Conservation (phyloP, 78 protist species). For the Chrysochromulina parva region DNA sequence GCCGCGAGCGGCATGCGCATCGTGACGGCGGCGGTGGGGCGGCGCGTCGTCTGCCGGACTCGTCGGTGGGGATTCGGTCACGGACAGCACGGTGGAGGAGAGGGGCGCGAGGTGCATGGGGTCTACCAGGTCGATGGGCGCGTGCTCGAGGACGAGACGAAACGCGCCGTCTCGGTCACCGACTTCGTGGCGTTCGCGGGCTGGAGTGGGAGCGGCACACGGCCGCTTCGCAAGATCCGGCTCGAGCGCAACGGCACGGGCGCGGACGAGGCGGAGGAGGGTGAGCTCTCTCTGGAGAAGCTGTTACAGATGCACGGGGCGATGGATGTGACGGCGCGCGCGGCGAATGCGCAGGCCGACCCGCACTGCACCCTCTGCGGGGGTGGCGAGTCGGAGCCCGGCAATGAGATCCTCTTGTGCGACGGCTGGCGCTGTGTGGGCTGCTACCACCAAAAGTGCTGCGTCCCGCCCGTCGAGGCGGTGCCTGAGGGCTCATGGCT, state of each 20-base stretch:
- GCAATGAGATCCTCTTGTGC: constrained; percentile 24
- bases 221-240: not conserved
- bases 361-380: constrained; percentile 4
- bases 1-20: not conserved
- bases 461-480: not conserved
- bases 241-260: not conserved
- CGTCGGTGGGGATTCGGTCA: too few species aligned
- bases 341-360: not conserved
- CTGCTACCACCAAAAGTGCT: not conserved
- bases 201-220: not conserved
- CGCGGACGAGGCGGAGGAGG: not conserved
- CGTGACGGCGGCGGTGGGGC: not conserved
- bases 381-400: not conserved
- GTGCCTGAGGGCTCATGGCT: constrained; percentile 20
- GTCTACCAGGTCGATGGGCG: not conserved
- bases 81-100: too few species aligned
- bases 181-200: not conserved
- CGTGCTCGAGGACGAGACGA: not conserved
- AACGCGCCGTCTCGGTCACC: not conserved
- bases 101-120: not conserved
- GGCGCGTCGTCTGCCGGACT: not conserved
- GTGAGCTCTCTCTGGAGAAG: not conserved
- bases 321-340: too few species aligned
- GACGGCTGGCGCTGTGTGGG: not conserved
- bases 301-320: not conserved